Evolutionary conservation across 176 grass and related monocot species (phyloP), one percentile per base, ranked within the genome.

Genomic region (Stipa capillata): DNA sequence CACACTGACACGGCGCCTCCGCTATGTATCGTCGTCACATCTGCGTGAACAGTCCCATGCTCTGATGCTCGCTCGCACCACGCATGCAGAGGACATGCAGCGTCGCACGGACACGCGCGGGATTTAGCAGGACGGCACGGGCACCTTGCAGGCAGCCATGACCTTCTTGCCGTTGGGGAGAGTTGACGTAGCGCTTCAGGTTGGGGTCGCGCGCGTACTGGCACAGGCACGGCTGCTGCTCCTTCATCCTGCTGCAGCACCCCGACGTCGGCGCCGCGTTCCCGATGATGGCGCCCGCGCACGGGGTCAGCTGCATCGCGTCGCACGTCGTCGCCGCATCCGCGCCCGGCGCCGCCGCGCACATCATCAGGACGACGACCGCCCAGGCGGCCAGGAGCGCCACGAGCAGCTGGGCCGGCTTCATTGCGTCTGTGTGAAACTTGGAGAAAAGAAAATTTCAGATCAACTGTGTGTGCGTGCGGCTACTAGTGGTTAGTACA

Each of bases 141-240:
- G 69, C 48, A 93, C 76, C 33, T 24, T 70, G 80, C 90, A 93
- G 1, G 74, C 8, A 36, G 79, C 77, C 48, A 84, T 0, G 56
- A 79, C 35, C 57, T 67, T 93, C 90, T 79, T 87, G 72, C 72
- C 80, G 65, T 89, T 93, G 33, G 69, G 59, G 49, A n/a, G 87
- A 89, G 90, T 35, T 47, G 69, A 93, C 80, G 80, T 93, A 89
- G 45, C 72, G 70, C 79, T 79, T 63, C 64, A 92, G 79, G 70
- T 66, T 86, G 11, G 91, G 94, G 86, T 97, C 90, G 18, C 65
- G 81, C 28, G 69, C 89, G 69, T 91, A 97, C 79, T 93, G 76
- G 81, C 94, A 97, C 72, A 93, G 23, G 86, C 94, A 97, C 23
- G 94, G 70, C 89, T 79, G 56, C 82, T 97, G 94, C 56, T 53